These are phyloP conservation scores for Nakaseomyces sp. DNA, from an alignment of 1,139 yeast species.

Conservation along the genomic window DNA sequence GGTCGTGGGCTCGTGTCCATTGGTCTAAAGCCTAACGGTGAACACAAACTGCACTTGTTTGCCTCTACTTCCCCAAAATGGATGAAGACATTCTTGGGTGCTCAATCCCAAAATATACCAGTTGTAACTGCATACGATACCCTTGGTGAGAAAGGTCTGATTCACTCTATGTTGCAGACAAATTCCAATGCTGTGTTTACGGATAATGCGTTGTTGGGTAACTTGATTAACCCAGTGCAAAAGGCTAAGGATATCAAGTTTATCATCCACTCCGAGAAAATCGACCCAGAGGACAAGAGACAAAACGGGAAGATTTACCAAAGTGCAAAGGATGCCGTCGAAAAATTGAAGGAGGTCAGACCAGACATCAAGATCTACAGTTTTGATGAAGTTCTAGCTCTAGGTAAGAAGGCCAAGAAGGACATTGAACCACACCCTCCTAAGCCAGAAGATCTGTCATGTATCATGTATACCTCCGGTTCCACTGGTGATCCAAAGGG, in stretches of 20 bases:
- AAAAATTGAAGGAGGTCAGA: conserved; percentile 50
- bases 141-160: conserved; percentile 83
- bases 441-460: conserved; percentile 64
- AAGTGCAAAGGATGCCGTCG: conserved; percentile 49
- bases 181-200: conserved; percentile 71
- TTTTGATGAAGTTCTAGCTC: conserved; percentile 52
- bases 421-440: conserved; percentile 38
- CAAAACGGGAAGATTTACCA: conserved; percentile 48
- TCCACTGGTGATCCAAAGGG: conserved; percentile 98
- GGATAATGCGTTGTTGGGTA: conserved; percentile 61
- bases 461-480: conserved; percentile 98
- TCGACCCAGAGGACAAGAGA: conserved; percentile 57
- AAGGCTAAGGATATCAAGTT: conserved; percentile 53
- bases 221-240: conserved; percentile 63
- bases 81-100: conserved; percentile 82
- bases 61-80: conserved; percentile 81
- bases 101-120: conserved; percentile 69
- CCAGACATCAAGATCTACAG: conserved; percentile 70
- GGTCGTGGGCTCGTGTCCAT: conserved; percentile 70
- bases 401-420: conserved; percentile 48
- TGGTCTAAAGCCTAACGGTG: conserved; percentile 60
- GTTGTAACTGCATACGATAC: conserved; percentile 97
- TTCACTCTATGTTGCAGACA: conserved; percentile 78
- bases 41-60: conserved; percentile 67
- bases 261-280: conserved; percentile 61